These are phyloP conservation scores for Aspergillus novofumigatus DNA, from an alignment of 2,329 filamentous ascomycete species.

Conservation along the genomic window DNA sequence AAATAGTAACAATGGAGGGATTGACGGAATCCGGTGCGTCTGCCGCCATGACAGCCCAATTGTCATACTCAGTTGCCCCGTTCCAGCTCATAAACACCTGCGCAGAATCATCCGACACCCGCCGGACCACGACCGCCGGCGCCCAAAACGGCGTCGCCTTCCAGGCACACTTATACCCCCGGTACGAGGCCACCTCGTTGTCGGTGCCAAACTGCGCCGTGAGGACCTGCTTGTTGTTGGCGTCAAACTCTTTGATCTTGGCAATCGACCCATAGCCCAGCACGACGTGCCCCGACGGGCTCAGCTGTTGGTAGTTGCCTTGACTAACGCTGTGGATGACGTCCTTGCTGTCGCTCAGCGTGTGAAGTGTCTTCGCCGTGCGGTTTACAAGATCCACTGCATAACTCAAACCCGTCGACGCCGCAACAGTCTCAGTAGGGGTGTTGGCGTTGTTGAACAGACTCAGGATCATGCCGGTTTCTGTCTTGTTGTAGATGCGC, in stretches of 20 bases:
- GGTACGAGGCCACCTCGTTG: constrained; percentile 31
- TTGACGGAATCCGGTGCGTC: constrained; percentile 14
- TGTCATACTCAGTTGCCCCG: constrained; percentile 34
- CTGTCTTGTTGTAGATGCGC: constrained; percentile 32
- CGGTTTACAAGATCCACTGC: constrained; percentile 20
- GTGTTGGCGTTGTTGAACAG: constrained; percentile 32
- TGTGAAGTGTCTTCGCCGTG: constrained; percentile 19
- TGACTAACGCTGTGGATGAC: constrained; percentile 26
- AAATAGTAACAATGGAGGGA: constrained; percentile 17
- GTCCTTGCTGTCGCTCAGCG: constrained; percentile 19
- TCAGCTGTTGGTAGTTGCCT: constrained; percentile 26
- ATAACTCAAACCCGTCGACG: constrained; percentile 21
- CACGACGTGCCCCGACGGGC: constrained; percentile 21
- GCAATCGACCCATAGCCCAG: constrained; percentile 35
- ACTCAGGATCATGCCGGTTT: constrained; percentile 27
- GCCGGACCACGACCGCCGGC: constrained; percentile 19
- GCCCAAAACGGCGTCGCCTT: constrained; percentile 28
- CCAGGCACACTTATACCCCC: constrained; percentile 34
- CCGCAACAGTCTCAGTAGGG: constrained; percentile 14
- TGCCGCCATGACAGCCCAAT: constrained; percentile 32
- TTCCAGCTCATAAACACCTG: constrained; percentile 38
- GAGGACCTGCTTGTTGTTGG: constrained; percentile 26
- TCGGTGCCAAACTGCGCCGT: constrained; percentile 30
- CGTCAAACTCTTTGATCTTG: constrained; percentile 34
- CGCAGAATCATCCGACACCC: constrained; percentile 12